Conservation (phyloP, 768 basidiomycete species). For the Phylloporus arenicola region DNA sequence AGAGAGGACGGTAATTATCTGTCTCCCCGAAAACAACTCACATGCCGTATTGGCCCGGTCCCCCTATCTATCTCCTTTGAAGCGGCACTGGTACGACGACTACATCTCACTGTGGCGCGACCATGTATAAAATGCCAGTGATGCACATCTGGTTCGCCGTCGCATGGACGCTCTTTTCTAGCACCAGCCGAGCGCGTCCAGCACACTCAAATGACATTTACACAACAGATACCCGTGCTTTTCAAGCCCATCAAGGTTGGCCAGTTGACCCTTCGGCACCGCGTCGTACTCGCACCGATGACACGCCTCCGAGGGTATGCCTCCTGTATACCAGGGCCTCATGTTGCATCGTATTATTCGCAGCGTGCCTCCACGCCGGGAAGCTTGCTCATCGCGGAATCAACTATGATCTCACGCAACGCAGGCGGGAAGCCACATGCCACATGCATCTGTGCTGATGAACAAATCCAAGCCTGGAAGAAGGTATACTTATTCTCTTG, state of each 20-base stretch:
- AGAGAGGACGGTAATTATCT: too few species aligned
- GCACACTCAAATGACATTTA: background rate
- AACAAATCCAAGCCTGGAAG: slow-evolving; percentile 51
- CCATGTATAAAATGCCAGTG: background rate
- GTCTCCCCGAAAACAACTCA: too few species aligned
- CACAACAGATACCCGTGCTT: slow-evolving; percentile 21
- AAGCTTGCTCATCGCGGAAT: slow-evolving; percentile 47
- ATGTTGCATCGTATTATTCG: slow-evolving; percentile 40
- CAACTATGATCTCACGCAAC: slow-evolving; percentile 43
- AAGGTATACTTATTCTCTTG: slow-evolving; percentile 18
- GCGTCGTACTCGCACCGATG: slow-evolving; percentile 49
- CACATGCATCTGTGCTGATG: slow-evolving; percentile 23
- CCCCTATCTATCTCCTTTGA: too few species aligned
- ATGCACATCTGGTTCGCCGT: background rate
- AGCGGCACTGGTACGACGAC: too few species aligned
- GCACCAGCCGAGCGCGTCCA: background rate
- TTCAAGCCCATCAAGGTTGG: slow-evolving; percentile 46
- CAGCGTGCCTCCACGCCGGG: slow-evolving; percentile 46
- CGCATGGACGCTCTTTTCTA: background rate
- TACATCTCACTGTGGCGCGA: background rate
- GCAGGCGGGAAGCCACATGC: slow-evolving; percentile 45
- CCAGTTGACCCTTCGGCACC: slow-evolving; percentile 37
- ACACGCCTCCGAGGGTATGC: slow-evolving; percentile 41
- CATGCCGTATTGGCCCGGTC: too few species aligned
- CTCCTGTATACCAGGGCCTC: slow-evolving; percentile 31